Evolutionary conservation across 1,284 basidiomycete species (phyloP), one percentile per base, ranked within the genome.

Genomic region (Trametes versicolor): DNA sequence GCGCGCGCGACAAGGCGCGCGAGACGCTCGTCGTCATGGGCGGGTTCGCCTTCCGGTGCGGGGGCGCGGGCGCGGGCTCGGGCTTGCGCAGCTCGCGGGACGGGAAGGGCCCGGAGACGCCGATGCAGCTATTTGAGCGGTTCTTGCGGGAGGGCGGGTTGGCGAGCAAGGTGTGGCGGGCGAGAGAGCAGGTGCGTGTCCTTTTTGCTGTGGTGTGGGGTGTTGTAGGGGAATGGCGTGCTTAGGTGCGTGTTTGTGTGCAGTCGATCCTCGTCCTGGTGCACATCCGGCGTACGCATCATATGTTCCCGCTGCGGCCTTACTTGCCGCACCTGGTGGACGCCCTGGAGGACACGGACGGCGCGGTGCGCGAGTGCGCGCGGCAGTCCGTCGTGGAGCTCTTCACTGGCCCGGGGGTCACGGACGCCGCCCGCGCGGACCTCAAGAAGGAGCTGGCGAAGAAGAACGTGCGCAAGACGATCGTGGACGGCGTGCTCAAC

Each of bases 391-490:
- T 96, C 53, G 86, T 98, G 17, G 88, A 92, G 65, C 85, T 99
- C 50, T 96, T 98, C 73, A 89, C 93, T 0, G 91, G 91, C 13
- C 86, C 93, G 0, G 86, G 86, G 1, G 92, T 95, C 8, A 90
- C 92, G 0, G 89, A 97, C 71, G 90, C 89, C 9, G 97, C 97
- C 3, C 90, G 94, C 54, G 87, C 95, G 0, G 97, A 99, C 75
- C 83, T 99, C 59, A 98, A 98, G 82, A 96, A 94, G 75, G 93
- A 96, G 75, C 85, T 99, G 83, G 79, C 87, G 2, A 93, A 92
- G 76, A 92, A 93, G 76, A 87, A 86, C 54, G 93, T 97, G 39
- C 86, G 96, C 51, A 98, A 97, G 78, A 88, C 90, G 7, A 96
- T 97, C 45, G 87, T 90, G 17, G 92, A 94, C 67, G 82, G 82